phyloP scores from a whole-genome alignment of 768 basidiomycete species.

The Suillus cothurnatus region DNA sequence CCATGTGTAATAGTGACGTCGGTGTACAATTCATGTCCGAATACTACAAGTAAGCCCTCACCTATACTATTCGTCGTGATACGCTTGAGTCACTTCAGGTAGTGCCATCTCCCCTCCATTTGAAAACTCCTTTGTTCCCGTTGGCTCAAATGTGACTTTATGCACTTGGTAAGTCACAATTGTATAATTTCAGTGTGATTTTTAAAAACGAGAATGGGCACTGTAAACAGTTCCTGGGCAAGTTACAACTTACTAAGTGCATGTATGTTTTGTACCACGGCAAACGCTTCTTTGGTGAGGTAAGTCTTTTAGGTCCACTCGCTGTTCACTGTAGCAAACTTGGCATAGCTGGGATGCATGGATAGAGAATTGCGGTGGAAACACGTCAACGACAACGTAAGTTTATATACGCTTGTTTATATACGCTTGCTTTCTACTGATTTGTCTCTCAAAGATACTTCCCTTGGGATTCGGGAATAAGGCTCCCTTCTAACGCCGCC shows the following conservation, averaged over 20 bases:
- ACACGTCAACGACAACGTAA: conserved; percentile 23
- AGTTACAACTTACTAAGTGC: conserved; percentile 33
- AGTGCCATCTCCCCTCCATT: background rate
- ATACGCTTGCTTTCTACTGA: background rate
- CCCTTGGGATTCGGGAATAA: conserved; percentile 15
- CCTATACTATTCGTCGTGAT: background rate
- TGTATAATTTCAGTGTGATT: background rate
- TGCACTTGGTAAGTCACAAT: conserved; percentile 27
- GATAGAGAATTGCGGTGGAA: conserved; percentile 17
- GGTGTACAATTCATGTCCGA: conserved; percentile 20
- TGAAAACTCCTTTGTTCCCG: conserved; percentile 19
- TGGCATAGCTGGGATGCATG: conserved; percentile 25
- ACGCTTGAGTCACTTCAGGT: background rate
- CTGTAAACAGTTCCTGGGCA: conserved; percentile 28
- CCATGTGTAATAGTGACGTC: conserved; percentile 23
- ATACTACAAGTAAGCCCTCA: conserved; percentile 16
- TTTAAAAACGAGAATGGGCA: background rate
- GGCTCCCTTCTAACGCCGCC: conserved; percentile 10
- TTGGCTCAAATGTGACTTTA: conserved; percentile 13
- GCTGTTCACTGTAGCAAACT: conserved; percentile 7
- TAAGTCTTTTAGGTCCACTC: conserved; percentile 6
- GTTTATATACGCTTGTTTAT: background rate
- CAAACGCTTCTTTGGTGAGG: conserved; percentile 17
- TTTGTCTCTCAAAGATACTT: conserved; percentile 23
- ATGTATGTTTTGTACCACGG: conserved; percentile 22